Conservation (phyloP, 208 protist species). For the Acanthamoeba lenticulata region DNA sequence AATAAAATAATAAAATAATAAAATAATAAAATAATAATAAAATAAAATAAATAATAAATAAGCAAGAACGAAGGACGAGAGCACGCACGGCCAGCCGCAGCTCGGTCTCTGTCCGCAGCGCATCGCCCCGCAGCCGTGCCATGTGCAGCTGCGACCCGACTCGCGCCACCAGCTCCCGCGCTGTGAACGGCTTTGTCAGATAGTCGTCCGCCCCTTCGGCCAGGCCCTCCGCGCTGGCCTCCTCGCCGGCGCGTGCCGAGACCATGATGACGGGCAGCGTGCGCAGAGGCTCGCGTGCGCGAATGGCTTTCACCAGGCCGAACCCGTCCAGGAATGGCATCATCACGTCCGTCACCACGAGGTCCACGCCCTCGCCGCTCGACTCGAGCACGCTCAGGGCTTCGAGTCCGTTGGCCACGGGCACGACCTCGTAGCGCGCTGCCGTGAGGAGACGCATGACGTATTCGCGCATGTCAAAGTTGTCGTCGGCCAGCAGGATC, state of each 20-base stretch:
- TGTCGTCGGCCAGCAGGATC: constrained; percentile 66
- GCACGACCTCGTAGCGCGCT: constrained; percentile 31
- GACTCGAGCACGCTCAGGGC: not conserved
- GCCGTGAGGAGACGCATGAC: not conserved
- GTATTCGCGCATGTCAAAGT: constrained; percentile 70
- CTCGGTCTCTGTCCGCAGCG: not conserved
- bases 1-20: too few species aligned
- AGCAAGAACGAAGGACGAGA: not conserved
- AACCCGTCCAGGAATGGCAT: constrained; percentile 74
- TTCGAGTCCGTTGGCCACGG: constrained; percentile 41
- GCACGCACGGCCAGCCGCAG: not conserved
- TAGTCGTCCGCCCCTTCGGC: constrained; percentile 71
- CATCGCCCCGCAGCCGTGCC: not conserved
- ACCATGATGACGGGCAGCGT: constrained; percentile 69
- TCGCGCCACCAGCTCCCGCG: constrained; percentile 42
- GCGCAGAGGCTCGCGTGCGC: not conserved
- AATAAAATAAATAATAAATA: too few species aligned
- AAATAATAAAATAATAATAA: too few species aligned
- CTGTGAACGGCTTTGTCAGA: constrained; percentile 67
- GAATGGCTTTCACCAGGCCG: not conserved
- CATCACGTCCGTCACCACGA: constrained; percentile 72
- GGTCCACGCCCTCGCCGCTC: not conserved
- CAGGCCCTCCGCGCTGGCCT: constrained; percentile 62
- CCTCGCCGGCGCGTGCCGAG: constrained; percentile 69
- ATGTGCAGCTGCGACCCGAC: not conserved